Evolutionary conservation across 768 basidiomycete genomes (phyloP).

Genomic region (Gymnopilus junonius): DNA sequence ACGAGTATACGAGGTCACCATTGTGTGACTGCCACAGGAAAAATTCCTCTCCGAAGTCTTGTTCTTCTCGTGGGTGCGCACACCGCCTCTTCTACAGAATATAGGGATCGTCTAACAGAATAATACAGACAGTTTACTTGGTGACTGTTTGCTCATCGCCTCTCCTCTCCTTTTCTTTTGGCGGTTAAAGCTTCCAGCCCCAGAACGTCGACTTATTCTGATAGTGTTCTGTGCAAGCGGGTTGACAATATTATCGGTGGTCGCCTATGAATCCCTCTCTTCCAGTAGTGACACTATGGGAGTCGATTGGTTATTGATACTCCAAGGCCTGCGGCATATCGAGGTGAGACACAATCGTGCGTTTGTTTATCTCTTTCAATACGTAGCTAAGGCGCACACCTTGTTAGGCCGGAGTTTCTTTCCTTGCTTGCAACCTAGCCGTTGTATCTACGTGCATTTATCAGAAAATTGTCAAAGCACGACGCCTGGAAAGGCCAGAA

Average conservation of each 20-base stretch:
- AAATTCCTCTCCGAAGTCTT: neutral
- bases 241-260: conserved; percentile 20
- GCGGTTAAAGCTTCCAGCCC: conserved; percentile 21
- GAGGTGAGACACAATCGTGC: neutral
- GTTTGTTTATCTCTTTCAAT: neutral
- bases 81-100: neutral
- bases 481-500: neutral
- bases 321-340: neutral
- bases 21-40: neutral
- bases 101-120: neutral
- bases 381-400: neutral
- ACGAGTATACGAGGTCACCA: neutral
- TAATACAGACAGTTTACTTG: neutral
- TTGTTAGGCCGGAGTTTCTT: neutral
- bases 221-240: conserved; percentile 27
- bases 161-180: conserved; percentile 29
- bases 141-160: conserved; percentile 6
- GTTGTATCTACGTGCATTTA: conserved; percentile 4
- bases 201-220: conserved; percentile 25
- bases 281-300: neutral
- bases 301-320: neutral
- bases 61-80: neutral
- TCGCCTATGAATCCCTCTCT: conserved; percentile 22
- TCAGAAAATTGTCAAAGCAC: neutral
- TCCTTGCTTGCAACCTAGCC: conserved; percentile 1